Evolutionary conservation across 2,329 filamentous ascomycete genomes (phyloP).

Genomic region (Stagonosporopsis vannaccii): DNA sequence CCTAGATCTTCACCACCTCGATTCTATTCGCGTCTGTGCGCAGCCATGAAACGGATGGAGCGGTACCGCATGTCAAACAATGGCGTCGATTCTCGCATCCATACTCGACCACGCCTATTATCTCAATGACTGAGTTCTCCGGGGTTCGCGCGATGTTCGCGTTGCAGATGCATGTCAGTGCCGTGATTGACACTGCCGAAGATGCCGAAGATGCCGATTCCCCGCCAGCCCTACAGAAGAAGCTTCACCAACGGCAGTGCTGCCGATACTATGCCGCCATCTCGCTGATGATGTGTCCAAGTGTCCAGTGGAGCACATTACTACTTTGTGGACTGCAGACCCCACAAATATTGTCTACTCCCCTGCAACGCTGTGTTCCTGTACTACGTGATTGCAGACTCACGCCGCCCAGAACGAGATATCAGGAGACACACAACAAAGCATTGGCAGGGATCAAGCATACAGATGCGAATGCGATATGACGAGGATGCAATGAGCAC

Average conservation of each 20-base stretch:
- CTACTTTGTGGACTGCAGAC: background rate
- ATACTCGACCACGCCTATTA: too few species aligned
- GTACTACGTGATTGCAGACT: background rate
- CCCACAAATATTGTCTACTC: background rate
- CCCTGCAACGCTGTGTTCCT: background rate
- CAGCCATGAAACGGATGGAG: too few species aligned
- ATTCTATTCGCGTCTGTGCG: too few species aligned
- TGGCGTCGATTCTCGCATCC: too few species aligned
- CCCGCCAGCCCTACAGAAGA: background rate
- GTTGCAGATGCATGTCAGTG: background rate
- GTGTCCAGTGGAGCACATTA: background rate
- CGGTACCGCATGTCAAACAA: too few species aligned
- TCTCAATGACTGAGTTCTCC: too few species aligned
- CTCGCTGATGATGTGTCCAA: background rate
- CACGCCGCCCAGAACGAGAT: background rate
- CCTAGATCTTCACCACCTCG: too few species aligned
- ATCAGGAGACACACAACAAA: conserved; percentile 5
- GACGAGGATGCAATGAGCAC: too few species aligned
- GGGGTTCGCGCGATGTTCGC: background rate
- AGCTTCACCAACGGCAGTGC: background rate
- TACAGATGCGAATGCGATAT: background rate
- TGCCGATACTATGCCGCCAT: conserved; percentile 5
- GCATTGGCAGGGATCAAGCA: background rate
- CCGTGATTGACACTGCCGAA: background rate
- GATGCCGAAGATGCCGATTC: conserved; percentile 12